Base-by-base conservation (phyloP, 768 basidiomycete genomes). In the Trichaptum fuscoviolaceum region DNA sequence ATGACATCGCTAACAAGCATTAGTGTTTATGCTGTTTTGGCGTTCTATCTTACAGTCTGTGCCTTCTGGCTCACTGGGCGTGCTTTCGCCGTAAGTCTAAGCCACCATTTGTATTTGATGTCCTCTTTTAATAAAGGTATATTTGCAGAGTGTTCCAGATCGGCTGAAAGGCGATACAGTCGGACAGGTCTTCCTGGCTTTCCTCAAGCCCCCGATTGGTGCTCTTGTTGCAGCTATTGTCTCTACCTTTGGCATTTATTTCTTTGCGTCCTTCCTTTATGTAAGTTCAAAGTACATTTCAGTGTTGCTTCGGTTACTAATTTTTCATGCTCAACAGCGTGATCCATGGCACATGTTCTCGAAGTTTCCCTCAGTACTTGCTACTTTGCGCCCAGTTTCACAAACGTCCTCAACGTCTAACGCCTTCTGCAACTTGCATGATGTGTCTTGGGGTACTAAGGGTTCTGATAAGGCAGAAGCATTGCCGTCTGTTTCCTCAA, bases 271-370 rank as follows among this genome's bases (percentile, higher is more conserved):
- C 0, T 84, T 94, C 77, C 86, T 95, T 72, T 96, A 93, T 71
- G 92, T 93, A 69, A 80, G 92, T 81, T 30, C 0, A 17, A 59
- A 9, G 20, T 42, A 27, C 5, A 58, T 30, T 34, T 57, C n/a
- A n/a, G 5, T 66, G 7, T 7, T 35, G n/a, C 59, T 30, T 52
- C 23, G 66, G 36, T 63, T 27, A 34, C 64, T 25, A 67, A 65
- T 64, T 24, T 18, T 61, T n/a, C n/a, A n/a, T 66, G n/a, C 64
- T 73, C 27, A 34, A 3, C 68, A 95, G 91, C 88, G 93, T 68
- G 96, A 98, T 77, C 96, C 96, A 5, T 98, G 96, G 96, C 96
- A 98, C 77, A 91, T 99, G 88, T 89, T 96, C 77, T 92, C 93
- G 26, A 95, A n/a, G 93, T 71, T 95, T 97, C 83, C 79, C 90